Evolutionary conservation across 2,329 filamentous ascomycete genomes (phyloP).

Genomic region (Tolypocladium sp.): DNA sequence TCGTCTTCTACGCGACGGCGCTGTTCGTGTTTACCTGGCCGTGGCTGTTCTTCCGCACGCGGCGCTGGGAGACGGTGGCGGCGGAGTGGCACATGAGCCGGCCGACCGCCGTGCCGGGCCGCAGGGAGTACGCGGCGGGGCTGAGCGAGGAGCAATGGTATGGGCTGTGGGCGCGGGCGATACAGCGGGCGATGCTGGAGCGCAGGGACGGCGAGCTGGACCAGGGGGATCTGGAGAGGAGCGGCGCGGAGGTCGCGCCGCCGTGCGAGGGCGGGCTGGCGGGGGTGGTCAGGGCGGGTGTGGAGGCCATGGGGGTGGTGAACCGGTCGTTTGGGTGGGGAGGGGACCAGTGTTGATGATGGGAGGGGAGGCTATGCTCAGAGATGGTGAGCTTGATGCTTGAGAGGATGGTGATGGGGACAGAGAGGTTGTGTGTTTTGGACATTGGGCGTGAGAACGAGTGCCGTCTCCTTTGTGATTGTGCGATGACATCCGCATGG

Average conservation of each 20-base stretch:
- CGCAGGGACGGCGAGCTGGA: slow-evolving; percentile 46
- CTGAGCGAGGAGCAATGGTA: slow-evolving; percentile 53
- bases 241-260: slow-evolving; percentile 13
- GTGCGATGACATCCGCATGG: not conserved
- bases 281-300: slow-evolving; percentile 36
- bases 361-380: not conserved
- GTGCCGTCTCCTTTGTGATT: not conserved
- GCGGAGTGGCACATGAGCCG: slow-evolving; percentile 44
- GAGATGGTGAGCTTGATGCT: not conserved
- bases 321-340: slow-evolving; percentile 48
- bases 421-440: not conserved
- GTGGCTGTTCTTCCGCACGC: slow-evolving; percentile 56
- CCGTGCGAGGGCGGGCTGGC: slow-evolving; percentile 31
- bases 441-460: not conserved
- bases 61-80: slow-evolving; percentile 54
- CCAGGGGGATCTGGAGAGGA: slow-evolving; percentile 45
- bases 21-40: slow-evolving; percentile 66
- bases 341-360: slow-evolving; percentile 10
- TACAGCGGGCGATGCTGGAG: slow-evolving; percentile 49
- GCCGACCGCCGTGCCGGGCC: slow-evolving; percentile 15
- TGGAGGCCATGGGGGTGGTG: slow-evolving; percentile 41
- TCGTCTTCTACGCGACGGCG: slow-evolving; percentile 58
- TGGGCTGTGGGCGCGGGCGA: slow-evolving; percentile 50
- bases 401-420: not conserved
- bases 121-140: slow-evolving; percentile 37